Percentiles rank a stretch among this genome's conserved stretches.
Evolutionary conservation across 352 stramenopile species (phyloP).

Genomic region (Aphanomyces cochlioides): DNA sequence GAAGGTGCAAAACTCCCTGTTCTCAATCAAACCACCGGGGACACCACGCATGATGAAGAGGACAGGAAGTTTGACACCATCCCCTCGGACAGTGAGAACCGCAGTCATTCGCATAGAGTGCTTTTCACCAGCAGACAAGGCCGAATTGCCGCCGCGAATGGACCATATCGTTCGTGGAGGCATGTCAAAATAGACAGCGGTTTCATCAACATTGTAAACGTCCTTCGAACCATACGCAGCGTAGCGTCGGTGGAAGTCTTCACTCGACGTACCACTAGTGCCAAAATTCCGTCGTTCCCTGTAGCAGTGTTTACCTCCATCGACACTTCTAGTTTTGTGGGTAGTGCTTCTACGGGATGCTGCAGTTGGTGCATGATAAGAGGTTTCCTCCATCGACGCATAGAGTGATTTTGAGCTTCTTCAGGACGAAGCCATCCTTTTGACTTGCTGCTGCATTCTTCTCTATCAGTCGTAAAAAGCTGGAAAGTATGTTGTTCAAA

Average conservation of each 20-base stretch:
- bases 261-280: no score
- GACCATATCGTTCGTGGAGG: not conserved
- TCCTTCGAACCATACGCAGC: not conserved
- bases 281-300: no score
- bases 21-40: not conserved
- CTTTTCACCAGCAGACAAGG: not conserved
- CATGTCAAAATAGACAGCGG: not conserved
- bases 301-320: no score
- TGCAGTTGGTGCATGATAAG: no score
- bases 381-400: no score
- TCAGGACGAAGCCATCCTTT: no score
- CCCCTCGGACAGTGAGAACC: not conserved
- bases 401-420: no score
- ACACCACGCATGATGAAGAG: not conserved
- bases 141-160: not conserved
- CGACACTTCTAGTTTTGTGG: no score
- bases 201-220: not conserved
- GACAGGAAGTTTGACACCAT: not conserved
- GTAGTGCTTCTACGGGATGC: no score
- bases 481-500: no score
- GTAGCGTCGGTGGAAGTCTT: not conserved
- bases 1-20: not conserved
- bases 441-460: no score
- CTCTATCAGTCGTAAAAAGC: no score
- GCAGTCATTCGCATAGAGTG: not conserved